Base-by-base conservation (phyloP, 2,329 filamentous ascomycete genomes). In the Cercospora sp. region DNA sequence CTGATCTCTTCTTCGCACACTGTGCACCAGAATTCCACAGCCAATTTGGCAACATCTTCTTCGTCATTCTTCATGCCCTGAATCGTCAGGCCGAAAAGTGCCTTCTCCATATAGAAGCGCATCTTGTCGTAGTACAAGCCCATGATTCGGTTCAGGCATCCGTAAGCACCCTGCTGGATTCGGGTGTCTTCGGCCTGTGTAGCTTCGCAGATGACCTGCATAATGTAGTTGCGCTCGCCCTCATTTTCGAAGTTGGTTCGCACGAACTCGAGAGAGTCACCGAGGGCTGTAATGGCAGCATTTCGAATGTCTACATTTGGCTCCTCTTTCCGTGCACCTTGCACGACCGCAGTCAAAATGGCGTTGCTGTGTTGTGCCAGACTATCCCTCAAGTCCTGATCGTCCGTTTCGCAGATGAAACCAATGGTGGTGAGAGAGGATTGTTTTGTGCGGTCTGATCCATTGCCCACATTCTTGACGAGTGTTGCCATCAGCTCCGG, bases 51-150 rank as follows among this genome's bases (percentile, higher is more conserved):
- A 64, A 99, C 95, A 79, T 99, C 95, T 81, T 99, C 95, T 75
- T 99, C 95, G 7, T 94, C 90, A 76, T 89, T 96, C 87, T 97
- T 97, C 95, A 99, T 99, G 74, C 95, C 95, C 79, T 97, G 90
- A 71, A 99, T 97, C 45, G 95, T 99, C 48, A 99, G 87, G 67
- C 95, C 95, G 76, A 99, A 99, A 53, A 99, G 87, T 39, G 95
- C 95, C 88, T 98, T 98, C 86, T 99, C 95, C 95, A 99, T 99
- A 85, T 99, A 99, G 83, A 97, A 99, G 77, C 94, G 91, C 95
- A 99, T 99, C 84, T 97, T 96, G 77, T 99, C 95, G 81, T 99
- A 99, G 86, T 99, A 99, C 71, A 97, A 87, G 69, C 87, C 92
- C 95, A 99, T 99, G 81, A 99, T 98, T 77, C 95, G 90, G 87